phyloP scores from a whole-genome alignment of 768 basidiomycete species.

The Amanita inopinata region DNA sequence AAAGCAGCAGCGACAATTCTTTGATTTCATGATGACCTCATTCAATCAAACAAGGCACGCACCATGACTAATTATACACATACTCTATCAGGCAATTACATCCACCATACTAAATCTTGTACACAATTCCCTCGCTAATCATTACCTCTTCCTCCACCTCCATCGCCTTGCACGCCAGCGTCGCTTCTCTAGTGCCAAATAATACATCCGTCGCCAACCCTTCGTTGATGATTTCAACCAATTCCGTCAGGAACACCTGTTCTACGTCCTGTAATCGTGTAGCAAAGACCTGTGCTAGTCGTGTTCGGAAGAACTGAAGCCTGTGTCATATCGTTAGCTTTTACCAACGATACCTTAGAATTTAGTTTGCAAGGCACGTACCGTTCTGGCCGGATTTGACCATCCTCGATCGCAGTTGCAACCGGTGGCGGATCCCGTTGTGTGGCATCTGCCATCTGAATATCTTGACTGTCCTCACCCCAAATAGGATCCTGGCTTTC shows the following conservation, averaged over 20 bases:
- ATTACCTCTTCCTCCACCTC: conserved; percentile 73
- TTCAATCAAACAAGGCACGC: no score
- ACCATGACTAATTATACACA: no score
- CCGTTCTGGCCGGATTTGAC: conserved; percentile 48
- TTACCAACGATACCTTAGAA: not conserved
- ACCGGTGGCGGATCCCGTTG: conserved; percentile 23
- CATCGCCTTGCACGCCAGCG: conserved; percentile 65
- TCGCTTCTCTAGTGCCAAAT: conserved; percentile 79
- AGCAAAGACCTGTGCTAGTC: conserved; percentile 64
- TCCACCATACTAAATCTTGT: conserved; percentile 48
- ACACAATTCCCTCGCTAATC: conserved; percentile 80
- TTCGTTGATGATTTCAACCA: conserved; percentile 69
- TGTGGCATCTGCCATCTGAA: conserved; percentile 42
- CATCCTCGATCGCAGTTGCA: conserved; percentile 28
- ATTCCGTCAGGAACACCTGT: conserved; percentile 56
- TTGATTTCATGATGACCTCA: not conserved
- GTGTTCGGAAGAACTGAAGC: conserved; percentile 69
- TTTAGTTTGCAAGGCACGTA: conserved; percentile 23
- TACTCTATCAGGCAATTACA: not conserved
- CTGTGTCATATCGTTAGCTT: conserved; percentile 27
- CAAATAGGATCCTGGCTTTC: conserved; percentile 48
- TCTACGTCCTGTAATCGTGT: conserved; percentile 67
- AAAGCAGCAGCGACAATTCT: not conserved
- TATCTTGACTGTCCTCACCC: conserved; percentile 61
- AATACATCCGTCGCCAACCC: conserved; percentile 57